Evolutionary conservation across 2,329 filamentous ascomycete genomes (phyloP).

Genomic region (Ampelomyces quisqualis): DNA sequence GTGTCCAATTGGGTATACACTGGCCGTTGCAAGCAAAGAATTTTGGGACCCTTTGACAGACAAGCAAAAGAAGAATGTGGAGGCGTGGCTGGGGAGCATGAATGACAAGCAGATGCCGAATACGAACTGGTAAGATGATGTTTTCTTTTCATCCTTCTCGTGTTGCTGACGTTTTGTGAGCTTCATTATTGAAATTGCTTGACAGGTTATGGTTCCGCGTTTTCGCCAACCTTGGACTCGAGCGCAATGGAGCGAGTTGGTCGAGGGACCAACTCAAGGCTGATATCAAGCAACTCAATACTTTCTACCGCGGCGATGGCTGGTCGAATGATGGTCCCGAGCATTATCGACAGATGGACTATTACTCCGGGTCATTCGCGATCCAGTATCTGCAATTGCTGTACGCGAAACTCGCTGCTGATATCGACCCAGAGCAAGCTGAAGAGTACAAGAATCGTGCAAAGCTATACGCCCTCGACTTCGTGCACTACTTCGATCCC

Average conservation of each 20-base stretch:
- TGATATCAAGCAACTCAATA: conserved; percentile 76
- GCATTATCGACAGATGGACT: conserved; percentile 80
- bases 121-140: conserved; percentile 68
- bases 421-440: conserved; percentile 64
- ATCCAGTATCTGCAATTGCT: conserved; percentile 79
- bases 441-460: conserved; percentile 70
- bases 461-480: conserved; percentile 65
- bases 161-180: neutral
- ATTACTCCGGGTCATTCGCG: conserved; percentile 79
- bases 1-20: conserved; percentile 73
- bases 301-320: conserved; percentile 77
- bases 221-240: conserved; percentile 76
- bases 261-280: conserved; percentile 68
- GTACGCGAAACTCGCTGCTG: conserved; percentile 69
- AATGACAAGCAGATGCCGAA: conserved; percentile 71
- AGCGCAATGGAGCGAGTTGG: conserved; percentile 71
- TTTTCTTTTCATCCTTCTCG: neutral
- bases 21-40: conserved; percentile 64
- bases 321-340: conserved; percentile 83
- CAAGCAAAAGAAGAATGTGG: conserved; percentile 65
- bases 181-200: conserved; percentile 13
- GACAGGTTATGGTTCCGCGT: conserved; percentile 80
- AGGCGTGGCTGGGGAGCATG: conserved; percentile 72
- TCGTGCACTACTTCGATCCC: conserved; percentile 74
- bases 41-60: conserved; percentile 68